Conservation (phyloP, 2,329 filamentous ascomycete species). For the Penicillium sp. region DNA sequence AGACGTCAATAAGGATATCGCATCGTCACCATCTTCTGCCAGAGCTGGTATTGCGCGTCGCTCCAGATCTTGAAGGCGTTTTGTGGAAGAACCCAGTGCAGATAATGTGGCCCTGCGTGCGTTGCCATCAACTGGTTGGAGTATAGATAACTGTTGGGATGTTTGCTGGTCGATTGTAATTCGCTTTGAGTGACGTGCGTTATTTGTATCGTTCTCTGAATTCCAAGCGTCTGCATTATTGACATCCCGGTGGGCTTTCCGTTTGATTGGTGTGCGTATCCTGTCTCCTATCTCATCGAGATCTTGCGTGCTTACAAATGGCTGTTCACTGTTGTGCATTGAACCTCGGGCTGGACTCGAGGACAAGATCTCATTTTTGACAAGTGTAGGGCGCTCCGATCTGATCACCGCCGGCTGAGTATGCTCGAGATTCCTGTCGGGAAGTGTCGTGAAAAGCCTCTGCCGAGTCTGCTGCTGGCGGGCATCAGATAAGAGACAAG, state of each 20-base stretch:
- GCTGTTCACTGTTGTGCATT: slow-evolving; percentile 11
- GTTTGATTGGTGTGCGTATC: slow-evolving; percentile 45
- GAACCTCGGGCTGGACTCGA: slow-evolving; percentile 32
- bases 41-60: slow-evolving; percentile 45
- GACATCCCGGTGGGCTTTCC: slow-evolving; percentile 12
- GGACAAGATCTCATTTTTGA: slow-evolving; percentile 41
- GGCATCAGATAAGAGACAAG: slow-evolving; percentile 2
- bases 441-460: background rate
- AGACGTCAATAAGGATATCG: background rate
- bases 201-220: background rate
- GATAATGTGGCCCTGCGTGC: slow-evolving; percentile 2
- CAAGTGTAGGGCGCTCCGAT: slow-evolving; percentile 20
- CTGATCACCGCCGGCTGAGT: slow-evolving; percentile 4
- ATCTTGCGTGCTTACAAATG: slow-evolving; percentile 60
- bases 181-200: background rate
- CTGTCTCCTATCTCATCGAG: slow-evolving; percentile 52
- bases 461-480: slow-evolving; percentile 27
- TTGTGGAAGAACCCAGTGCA: slow-evolving; percentile 32
- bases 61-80: slow-evolving; percentile 26
- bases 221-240: background rate
- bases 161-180: background rate
- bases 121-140: slow-evolving; percentile 36
- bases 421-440: background rate
- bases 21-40: slow-evolving; percentile 52
- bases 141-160: slow-evolving; percentile 14